Percentiles rank a stretch among this genome's conserved stretches.
Evolutionary conservation across 257 asterid species (phyloP).

Genomic region (Fraxinus quadrangulata): DNA sequence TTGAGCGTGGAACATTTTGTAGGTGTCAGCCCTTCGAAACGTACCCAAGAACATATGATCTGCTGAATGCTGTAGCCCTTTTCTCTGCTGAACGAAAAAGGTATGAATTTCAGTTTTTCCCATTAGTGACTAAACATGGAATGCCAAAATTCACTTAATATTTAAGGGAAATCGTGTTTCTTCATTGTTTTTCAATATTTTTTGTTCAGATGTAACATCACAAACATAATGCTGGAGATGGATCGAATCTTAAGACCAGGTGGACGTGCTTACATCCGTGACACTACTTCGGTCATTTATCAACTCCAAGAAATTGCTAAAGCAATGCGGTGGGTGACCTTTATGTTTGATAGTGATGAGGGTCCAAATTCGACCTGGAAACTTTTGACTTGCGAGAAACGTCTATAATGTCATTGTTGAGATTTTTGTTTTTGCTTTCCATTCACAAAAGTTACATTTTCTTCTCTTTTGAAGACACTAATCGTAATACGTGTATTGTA

Average conservation of each 20-base stretch:
- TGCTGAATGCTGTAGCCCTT: conserved; percentile 60
- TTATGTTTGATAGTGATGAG: conserved; percentile 51
- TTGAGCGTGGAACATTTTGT: neutral
- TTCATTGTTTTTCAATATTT: neutral
- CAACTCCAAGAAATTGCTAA: conserved; percentile 48
- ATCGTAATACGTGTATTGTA: neutral
- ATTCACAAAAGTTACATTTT: neutral
- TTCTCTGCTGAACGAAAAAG: conserved; percentile 60
- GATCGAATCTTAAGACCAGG: conserved; percentile 71
- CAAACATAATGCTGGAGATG: conserved; percentile 71
- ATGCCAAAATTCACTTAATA: neutral
- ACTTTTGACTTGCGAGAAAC: conserved; percentile 56
- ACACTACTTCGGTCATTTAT: conserved; percentile 40
- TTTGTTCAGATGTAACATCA: conserved; percentile 50
- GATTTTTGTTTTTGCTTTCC: neutral
- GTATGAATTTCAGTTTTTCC: conserved; percentile 26
- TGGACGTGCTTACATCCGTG: conserved; percentile 65
- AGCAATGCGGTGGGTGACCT: conserved; percentile 62
- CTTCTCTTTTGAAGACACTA: conserved; percentile 4
- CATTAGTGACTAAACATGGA: neutral
- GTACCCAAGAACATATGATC: conserved; percentile 72
- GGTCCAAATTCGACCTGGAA: conserved; percentile 66
- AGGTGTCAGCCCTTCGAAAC: conserved; percentile 85
- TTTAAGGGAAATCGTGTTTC: neutral
- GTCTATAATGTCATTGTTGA: conserved; percentile 30